Percentiles rank a stretch among this genome's conserved stretches.
These are phyloP conservation scores for Fragosphaeria purpurea DNA, from an alignment of 2,329 filamentous ascomycete genomes.

Conservation along the genomic window DNA sequence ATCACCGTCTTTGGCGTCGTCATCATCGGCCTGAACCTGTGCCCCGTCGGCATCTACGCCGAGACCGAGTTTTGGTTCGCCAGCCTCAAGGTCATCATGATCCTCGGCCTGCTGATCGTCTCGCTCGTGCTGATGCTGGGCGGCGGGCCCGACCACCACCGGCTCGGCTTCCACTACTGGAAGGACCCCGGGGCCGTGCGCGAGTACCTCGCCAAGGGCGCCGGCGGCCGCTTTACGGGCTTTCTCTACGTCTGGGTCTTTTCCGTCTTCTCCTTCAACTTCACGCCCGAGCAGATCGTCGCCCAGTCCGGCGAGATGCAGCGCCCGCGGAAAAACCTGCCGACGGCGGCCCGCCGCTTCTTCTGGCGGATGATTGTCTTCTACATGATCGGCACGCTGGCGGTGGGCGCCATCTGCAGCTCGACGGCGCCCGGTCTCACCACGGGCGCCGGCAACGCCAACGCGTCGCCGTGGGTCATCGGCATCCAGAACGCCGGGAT, in stretches of 20 bases:
- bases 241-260: no score
- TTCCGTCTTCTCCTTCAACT: slow-evolving; percentile 3
- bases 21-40: slow-evolving; percentile 26
- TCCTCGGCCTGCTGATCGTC: slow-evolving; percentile 45
- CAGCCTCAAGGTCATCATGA: slow-evolving; percentile 48
- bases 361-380: slow-evolving; percentile 78
- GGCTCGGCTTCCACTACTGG: slow-evolving; percentile 41
- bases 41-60: slow-evolving; percentile 38
- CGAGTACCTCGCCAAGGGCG: no score
- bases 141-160: slow-evolving; percentile 38
- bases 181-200: slow-evolving; percentile 1
- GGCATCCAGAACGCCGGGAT: slow-evolving; percentile 44
- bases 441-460: neutral
- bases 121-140: slow-evolving; percentile 46
- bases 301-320: slow-evolving; percentile 63
- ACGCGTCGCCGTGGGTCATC: slow-evolving; percentile 39
- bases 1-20: slow-evolving; percentile 24
- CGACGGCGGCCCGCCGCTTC: slow-evolving; percentile 67
- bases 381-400: slow-evolving; percentile 63
- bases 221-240: no score
- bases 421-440: slow-evolving; percentile 21
- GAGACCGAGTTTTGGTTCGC: slow-evolving; percentile 54
- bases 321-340: slow-evolving; percentile 68
- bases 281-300: slow-evolving; percentile 9
- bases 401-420: slow-evolving; percentile 69